Conservation (phyloP, 2,329 filamentous ascomycete species). For the Balansia obtecta region DNA sequence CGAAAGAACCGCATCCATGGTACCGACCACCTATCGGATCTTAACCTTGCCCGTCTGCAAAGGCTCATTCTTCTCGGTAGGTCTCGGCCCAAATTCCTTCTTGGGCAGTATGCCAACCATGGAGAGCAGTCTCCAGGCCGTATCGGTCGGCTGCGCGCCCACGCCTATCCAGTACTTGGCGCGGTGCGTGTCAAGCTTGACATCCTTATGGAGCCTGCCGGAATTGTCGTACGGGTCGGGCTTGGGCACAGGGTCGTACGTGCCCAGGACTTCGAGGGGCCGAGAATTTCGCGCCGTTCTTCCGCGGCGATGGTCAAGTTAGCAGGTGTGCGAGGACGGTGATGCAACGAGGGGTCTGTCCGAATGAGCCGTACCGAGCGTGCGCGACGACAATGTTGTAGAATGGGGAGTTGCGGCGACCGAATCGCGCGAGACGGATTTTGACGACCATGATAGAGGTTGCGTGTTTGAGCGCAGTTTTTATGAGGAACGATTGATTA, state of each 20-base stretch:
- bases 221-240: constrained; percentile 45
- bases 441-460: constrained; percentile 65
- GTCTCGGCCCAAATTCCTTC: constrained; percentile 23
- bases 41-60: constrained; percentile 17
- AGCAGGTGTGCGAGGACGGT: background rate
- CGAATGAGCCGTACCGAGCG: constrained; percentile 49
- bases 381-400: constrained; percentile 98
- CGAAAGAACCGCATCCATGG: background rate
- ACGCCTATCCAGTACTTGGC: constrained; percentile 96
- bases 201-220: constrained; percentile 76
- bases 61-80: constrained; percentile 13
- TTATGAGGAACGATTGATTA: background rate
- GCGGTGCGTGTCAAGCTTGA: constrained; percentile 68
- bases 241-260: constrained; percentile 58
- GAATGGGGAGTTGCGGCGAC: constrained; percentile 74
- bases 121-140: constrained; percentile 72
- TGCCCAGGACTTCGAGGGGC: constrained; percentile 85
- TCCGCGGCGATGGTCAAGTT: background rate
- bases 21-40: constrained; percentile 14
- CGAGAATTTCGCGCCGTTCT: constrained; percentile 79
- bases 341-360: background rate
- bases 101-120: constrained; percentile 49
- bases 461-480: background rate
- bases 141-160: constrained; percentile 85
- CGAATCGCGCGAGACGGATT: constrained; percentile 89